These are phyloP conservation scores for Fusarium pseudograminearum DNA, from an alignment of 2,329 filamentous ascomycete genomes.

Conservation along the genomic window DNA sequence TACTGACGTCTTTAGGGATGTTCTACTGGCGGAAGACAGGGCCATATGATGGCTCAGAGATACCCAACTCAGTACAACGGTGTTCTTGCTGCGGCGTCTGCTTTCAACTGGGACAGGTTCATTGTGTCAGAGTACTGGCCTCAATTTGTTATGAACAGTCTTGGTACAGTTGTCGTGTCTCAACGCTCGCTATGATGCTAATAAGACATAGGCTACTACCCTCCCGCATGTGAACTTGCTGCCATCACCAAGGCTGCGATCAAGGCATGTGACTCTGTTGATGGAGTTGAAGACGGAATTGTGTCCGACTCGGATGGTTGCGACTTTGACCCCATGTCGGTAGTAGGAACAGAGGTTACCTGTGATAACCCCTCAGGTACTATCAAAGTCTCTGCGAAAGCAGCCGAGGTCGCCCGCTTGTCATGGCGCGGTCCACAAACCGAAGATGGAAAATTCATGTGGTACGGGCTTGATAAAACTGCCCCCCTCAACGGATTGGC, in stretches of 20 bases:
- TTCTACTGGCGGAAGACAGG: slow-evolving; percentile 68
- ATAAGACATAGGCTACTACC: slow-evolving; percentile 34
- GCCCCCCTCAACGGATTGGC: slow-evolving; percentile 7
- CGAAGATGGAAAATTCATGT: slow-evolving; percentile 21
- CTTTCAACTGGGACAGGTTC: slow-evolving; percentile 54
- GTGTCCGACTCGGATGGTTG: slow-evolving; percentile 36
- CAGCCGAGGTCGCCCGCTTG: slow-evolving; percentile 11
- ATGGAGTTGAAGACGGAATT: slow-evolving; percentile 45
- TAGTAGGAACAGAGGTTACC: slow-evolving; percentile 27
- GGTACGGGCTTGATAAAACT: slow-evolving; percentile 25
- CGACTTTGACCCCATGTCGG: slow-evolving; percentile 36
- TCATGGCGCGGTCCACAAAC: slow-evolving; percentile 25
- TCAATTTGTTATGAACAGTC: slow-evolving; percentile 39
- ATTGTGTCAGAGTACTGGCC: slow-evolving; percentile 40
- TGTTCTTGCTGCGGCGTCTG: slow-evolving; percentile 61
- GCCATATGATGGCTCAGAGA: slow-evolving; percentile 63
- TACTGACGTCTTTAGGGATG: slow-evolving; percentile 51
- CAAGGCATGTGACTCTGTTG: slow-evolving; percentile 44
- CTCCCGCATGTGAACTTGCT: slow-evolving; percentile 52
- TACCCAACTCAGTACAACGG: slow-evolving; percentile 67
- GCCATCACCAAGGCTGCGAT: slow-evolving; percentile 53
- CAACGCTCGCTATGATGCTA: fast-evolving
- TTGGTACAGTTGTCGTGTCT: background rate
- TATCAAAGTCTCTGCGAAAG: slow-evolving; percentile 10
- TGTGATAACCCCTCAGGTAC: slow-evolving; percentile 16